A percentile compares a stretch with the other conserved stretches of the same genome.
Evolutionary conservation across 768 basidiomycete genomes (phyloP).

Genomic region (Kwoniella bestiolae): DNA sequence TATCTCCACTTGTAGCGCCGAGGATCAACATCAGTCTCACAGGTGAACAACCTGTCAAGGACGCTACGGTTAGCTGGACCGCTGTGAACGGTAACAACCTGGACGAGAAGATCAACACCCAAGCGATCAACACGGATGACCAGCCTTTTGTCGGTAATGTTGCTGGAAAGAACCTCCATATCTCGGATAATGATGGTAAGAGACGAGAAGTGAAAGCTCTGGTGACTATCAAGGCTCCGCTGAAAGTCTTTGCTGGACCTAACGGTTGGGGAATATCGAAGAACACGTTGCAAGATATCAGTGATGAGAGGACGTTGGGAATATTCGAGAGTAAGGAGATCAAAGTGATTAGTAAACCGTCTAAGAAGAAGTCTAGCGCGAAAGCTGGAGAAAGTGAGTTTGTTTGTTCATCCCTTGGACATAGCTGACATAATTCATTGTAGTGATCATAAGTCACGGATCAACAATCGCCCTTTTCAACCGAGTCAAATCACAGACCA

Average conservation of each 20-base stretch:
- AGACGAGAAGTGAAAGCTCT: conserved; percentile 93
- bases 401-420: conserved; percentile 50
- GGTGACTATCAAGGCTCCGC: conserved; percentile 62
- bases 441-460: conserved; percentile 94
- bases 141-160: conserved; percentile 90
- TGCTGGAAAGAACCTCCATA: conserved; percentile 92
- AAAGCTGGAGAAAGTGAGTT: conserved; percentile 87
- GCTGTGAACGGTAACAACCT: conserved; percentile 80
- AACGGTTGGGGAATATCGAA: conserved; percentile 66
- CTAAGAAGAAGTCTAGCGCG: conserved; percentile 92
- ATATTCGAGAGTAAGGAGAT: conserved; percentile 92
- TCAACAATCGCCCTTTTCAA: conserved; percentile 95
- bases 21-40: conserved; percentile 87
- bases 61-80: conserved; percentile 86
- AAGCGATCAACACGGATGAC: conserved; percentile 48
- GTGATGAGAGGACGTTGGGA: conserved; percentile 81
- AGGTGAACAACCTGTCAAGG: conserved; percentile 83
- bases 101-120: conserved; percentile 60
- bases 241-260: conserved; percentile 49
- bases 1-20: conserved; percentile 63
- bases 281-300: conserved; percentile 63
- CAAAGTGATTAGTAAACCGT: conserved; percentile 97
- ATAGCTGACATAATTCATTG: conserved; percentile 20
- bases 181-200: conserved; percentile 92
- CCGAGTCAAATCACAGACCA: conserved; percentile 90